Conservation (phyloP, 495 filamentous ascomycete genomes). For the Penicillium psychrofluorescens region DNA sequence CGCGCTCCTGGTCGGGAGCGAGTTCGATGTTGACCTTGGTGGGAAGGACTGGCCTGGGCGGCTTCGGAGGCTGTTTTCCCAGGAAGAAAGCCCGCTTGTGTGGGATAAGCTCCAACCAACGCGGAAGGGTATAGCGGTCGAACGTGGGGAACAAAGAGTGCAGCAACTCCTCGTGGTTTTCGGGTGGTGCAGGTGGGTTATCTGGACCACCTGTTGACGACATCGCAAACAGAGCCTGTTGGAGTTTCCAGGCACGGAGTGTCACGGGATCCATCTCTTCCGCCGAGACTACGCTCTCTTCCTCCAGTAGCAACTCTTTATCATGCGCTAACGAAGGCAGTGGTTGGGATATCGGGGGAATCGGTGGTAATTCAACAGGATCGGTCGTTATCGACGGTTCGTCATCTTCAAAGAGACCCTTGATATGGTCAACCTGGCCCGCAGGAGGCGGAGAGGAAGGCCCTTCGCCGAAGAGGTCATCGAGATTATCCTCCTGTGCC, state of each 20-base stretch:
- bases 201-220: conserved; percentile 30
- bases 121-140: conserved; percentile 53
- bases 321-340: conserved; percentile 2
- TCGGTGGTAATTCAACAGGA: conserved; percentile 15
- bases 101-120: conserved; percentile 68
- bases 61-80: conserved; percentile 61
- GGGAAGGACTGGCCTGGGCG: conserved; percentile 72
- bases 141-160: conserved; percentile 65
- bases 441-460: conserved; percentile 27
- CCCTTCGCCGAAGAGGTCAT: conserved; percentile 50
- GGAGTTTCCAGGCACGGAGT: conserved; percentile 42
- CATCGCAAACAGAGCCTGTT: conserved; percentile 46
- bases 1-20: conserved; percentile 68
- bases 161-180: conserved; percentile 61
- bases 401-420: conserved; percentile 34
- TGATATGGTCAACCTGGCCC: conserved; percentile 33
- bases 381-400: conserved; percentile 18
- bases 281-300: conserved; percentile 27
- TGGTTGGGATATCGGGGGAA: conserved; percentile 19
- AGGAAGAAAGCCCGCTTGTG: conserved; percentile 64
- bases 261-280: conserved; percentile 40
- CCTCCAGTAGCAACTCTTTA: conserved; percentile 18
- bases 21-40: conserved; percentile 84
- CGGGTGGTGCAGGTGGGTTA: conserved; percentile 47
- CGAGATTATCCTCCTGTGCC: conserved; percentile 33